Conservation (phyloP, 2,329 filamentous ascomycete genomes). For the Hypoxylon sp. region DNA sequence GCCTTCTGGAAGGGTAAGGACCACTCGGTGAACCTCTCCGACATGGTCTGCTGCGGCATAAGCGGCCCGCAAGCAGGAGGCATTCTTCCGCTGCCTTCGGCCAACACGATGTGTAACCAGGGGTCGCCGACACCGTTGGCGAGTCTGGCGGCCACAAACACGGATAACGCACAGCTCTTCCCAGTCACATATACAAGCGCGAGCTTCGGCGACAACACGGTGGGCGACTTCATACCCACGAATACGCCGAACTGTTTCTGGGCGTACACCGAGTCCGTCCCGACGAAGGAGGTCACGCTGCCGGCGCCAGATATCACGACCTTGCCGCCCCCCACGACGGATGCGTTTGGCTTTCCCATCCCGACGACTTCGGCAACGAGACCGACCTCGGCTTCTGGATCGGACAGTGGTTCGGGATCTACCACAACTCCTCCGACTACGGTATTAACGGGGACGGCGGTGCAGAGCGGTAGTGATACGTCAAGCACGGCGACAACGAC, state of each 20-base stretch:
- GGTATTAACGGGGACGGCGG: slow-evolving; percentile 1
- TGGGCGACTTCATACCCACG: slow-evolving; percentile 34
- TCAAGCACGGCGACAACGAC: slow-evolving; percentile 23
- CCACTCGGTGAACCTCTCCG: slow-evolving; percentile 28
- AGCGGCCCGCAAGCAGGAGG: slow-evolving; percentile 24
- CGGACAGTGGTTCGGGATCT: slow-evolving; percentile 1
- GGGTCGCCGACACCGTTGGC: slow-evolving; percentile 40
- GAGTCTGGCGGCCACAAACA: slow-evolving; percentile 37
- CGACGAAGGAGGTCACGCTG: slow-evolving; percentile 29
- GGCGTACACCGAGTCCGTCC: slow-evolving; percentile 26
- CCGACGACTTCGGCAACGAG: background rate
- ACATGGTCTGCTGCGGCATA: slow-evolving; percentile 39
- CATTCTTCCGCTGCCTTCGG: slow-evolving; percentile 13
- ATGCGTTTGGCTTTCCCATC: slow-evolving; percentile 18
- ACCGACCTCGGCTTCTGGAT: background rate
- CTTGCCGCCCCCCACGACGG: slow-evolving; percentile 19
- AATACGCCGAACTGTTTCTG: slow-evolving; percentile 36
- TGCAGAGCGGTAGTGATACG: slow-evolving; percentile 14
- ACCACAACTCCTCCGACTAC: slow-evolving; percentile 5
- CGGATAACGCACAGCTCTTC: slow-evolving; percentile 35
- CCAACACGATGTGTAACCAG: slow-evolving; percentile 25
- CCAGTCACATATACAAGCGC: slow-evolving; percentile 37
- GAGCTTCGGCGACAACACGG: slow-evolving; percentile 28
- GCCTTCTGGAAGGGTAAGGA: slow-evolving; percentile 3
- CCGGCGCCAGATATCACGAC: slow-evolving; percentile 35